Base-by-base conservation (phyloP, 148 eudicot genomes). In the Silene conica region DNA sequence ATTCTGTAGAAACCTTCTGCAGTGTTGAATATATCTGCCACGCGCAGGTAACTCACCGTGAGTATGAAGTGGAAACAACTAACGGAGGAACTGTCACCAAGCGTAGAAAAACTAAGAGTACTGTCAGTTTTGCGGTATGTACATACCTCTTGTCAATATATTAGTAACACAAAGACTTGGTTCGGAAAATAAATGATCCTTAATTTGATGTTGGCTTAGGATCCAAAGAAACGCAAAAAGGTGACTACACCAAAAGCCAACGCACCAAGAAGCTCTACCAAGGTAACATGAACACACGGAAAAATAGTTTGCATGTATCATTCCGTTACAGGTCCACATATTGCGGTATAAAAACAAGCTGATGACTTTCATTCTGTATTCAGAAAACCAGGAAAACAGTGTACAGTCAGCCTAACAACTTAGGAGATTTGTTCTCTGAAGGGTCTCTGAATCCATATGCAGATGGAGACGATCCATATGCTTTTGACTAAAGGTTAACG, bases 381-480 rank as follows among this genome's bases (percentile, higher is more conserved):
- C 91, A 88, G 98, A 85, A 82, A 79, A 82, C 72, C 67, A 84
- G 78, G 69, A 83, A 79, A 67, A 76, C 64, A 73, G 75, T 68
- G 22, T 80, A 76, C 69, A 74, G 84, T 81, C 87, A 84, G 73
- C 87, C 89, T 82, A 71, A 89, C 80, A 89, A 87, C 82, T 86
- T 95, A 41, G 99, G 94, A n/a, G 97, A 92, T 79, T 71, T 95
- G 83, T 95, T 95, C 84, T 77, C 94, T 54, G 99, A 95, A 86
- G 99, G 96, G 46, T 92, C 99, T 65, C 74, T 95, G 78, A 90
- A 95, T 89, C 99, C 99, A 74, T 95, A 95, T 82, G 87, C 89
- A 28, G 97, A 92, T 75, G 87, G 86, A 45, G 97, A 90, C 73
- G 99, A 95, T 80, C 99, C 99, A 58, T 95, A 95, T 82, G 94